Evolutionary conservation across 2,329 filamentous ascomycete species (phyloP).

Genomic region (Calonectria pseudoreteaudii): DNA sequence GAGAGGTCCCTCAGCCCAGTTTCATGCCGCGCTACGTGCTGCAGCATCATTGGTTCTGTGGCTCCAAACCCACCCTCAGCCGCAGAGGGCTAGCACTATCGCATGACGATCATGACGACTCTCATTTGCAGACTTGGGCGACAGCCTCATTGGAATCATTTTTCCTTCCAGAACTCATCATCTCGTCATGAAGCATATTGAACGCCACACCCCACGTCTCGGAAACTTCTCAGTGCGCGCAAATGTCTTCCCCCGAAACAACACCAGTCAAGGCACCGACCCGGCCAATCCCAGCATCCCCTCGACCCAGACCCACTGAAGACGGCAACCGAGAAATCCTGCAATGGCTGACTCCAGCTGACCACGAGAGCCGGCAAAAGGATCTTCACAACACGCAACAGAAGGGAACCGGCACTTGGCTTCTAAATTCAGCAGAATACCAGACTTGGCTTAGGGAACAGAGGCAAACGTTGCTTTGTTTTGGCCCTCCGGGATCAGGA

Average conservation of each 20-base stretch:
- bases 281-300: not conserved
- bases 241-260: not conserved
- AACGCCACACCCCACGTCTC: not conserved
- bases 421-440: not conserved
- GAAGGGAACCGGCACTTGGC: not conserved
- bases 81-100: not conserved
- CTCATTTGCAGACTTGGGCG: not conserved
- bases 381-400: not conserved
- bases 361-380: not conserved
- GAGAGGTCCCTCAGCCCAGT: not conserved
- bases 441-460: not conserved
- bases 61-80: not conserved
- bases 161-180: not conserved
- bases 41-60: not conserved
- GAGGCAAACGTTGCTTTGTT: not conserved
- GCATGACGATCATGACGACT: not conserved
- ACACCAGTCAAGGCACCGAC: not conserved
- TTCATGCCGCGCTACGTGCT: not conserved
- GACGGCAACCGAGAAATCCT: not conserved
- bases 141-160: not conserved
- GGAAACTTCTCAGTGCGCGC: not conserved
- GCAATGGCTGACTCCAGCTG: not conserved
- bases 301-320: not conserved
- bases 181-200: not conserved
- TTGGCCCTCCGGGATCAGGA: not conserved